These are phyloP conservation scores for Rhytidiadelphus loreus DNA, from an alignment of 225 moss, liverwort and hornwort species.

Conservation along the genomic window DNA sequence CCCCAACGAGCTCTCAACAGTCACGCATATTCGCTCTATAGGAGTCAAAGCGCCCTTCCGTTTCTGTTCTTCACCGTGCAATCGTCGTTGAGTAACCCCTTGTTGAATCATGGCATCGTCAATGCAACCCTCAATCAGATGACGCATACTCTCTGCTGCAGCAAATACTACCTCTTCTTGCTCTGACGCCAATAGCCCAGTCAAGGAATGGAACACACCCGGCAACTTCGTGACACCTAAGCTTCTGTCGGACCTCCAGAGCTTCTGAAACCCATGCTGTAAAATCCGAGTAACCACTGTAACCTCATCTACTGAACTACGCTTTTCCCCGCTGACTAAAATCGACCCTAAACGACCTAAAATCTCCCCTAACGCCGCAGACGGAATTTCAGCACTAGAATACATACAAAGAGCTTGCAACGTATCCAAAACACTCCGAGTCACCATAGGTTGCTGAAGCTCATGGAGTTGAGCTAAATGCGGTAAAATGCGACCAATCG, in stretches of 20 bases:
- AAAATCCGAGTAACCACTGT: conserved; percentile 84
- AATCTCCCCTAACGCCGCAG: conserved; percentile 53
- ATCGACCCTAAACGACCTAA: conserved; percentile 54
- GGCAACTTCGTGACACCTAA: conserved; percentile 63
- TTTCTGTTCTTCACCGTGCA: conserved; percentile 33
- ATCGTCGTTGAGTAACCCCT: conserved; percentile 46
- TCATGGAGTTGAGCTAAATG: conserved; percentile 68
- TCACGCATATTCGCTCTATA: conserved; percentile 78
- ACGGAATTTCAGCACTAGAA: conserved; percentile 58
- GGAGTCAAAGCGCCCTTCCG: conserved; percentile 48
- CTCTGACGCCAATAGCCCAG: conserved; percentile 71
- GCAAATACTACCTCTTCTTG: conserved; percentile 85
- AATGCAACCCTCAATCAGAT: conserved; percentile 59
- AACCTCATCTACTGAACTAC: conserved; percentile 79
- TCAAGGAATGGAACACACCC: conserved; percentile 60
- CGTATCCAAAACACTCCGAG: conserved; percentile 72
- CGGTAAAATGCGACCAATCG: conserved; percentile 65
- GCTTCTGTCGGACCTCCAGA: conserved; percentile 42
- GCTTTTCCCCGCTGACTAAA: conserved; percentile 43
- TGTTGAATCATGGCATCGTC: conserved; percentile 69
- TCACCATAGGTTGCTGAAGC: conserved; percentile 75
- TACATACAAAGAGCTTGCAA: conserved; percentile 71
- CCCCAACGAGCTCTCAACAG: conserved; percentile 81
- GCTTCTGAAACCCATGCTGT: conserved; percentile 73
- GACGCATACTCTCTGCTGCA: conserved; percentile 74